These are phyloP conservation scores for Neopestalotiopsis rosae DNA, from an alignment of 2,329 filamentous ascomycete genomes.

Conservation along the genomic window DNA sequence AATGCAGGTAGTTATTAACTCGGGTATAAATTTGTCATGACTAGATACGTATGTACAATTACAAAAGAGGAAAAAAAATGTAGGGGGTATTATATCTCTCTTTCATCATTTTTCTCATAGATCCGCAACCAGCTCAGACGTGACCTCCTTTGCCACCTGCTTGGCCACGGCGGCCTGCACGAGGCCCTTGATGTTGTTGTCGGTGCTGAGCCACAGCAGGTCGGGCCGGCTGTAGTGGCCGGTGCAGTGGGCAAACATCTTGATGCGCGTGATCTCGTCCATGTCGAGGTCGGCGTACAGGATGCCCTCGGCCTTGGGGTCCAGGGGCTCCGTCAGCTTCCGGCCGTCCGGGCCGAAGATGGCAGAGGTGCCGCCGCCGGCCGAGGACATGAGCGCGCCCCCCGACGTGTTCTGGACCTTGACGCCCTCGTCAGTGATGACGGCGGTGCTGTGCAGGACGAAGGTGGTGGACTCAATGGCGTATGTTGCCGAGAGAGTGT, in stretches of 20 bases:
- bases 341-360: conserved; percentile 58
- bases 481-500: conserved; percentile 55
- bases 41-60: neutral
- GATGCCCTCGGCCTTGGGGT: conserved; percentile 43
- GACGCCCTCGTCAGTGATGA: conserved; percentile 51
- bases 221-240: conserved; percentile 59
- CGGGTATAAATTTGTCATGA: conserved; percentile 2
- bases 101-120: neutral
- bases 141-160: neutral
- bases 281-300: conserved; percentile 55
- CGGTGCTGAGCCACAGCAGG: conserved; percentile 52
- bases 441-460: conserved; percentile 57
- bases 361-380: conserved; percentile 49
- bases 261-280: conserved; percentile 43
- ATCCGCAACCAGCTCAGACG: neutral
- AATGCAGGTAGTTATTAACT: neutral
- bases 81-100: neutral
- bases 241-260: conserved; percentile 48
- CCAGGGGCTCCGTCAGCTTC: conserved; percentile 42
- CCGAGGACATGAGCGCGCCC: conserved; percentile 43
- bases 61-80: neutral
- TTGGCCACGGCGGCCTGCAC: conserved; percentile 17
- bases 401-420: conserved; percentile 46
- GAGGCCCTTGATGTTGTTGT: conserved; percentile 26
- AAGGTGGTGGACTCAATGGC: conserved; percentile 61